Conservation (phyloP, 163 green algal genomes). For the Chlorella variabilis region DNA sequence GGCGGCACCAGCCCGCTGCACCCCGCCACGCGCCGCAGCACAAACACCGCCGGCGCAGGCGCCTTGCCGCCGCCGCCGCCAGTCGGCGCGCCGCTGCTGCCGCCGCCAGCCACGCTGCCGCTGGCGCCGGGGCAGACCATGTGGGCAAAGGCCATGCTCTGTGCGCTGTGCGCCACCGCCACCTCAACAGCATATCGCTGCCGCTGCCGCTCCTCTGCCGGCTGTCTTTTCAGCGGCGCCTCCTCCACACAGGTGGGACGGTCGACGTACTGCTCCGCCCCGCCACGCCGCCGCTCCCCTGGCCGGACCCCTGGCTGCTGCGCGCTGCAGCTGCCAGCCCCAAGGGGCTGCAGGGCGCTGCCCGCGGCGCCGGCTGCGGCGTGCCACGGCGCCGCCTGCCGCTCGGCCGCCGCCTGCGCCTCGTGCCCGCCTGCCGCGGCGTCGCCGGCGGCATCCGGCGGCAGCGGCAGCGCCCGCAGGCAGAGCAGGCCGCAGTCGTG, state of each 20-base stretch:
- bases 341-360: background rate
- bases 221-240: background rate
- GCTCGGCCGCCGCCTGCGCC: background rate
- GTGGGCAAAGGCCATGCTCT: constrained; percentile 41
- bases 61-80: background rate
- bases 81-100: background rate
- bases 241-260: background rate
- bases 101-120: background rate
- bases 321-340: background rate
- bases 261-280: no score
- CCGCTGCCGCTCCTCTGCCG: background rate
- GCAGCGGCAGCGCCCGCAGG: constrained; percentile 20
- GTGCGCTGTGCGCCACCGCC: constrained; percentile 25
- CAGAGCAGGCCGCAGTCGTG: constrained; percentile 54
- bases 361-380: background rate
- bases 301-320: no score
- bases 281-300: no score
- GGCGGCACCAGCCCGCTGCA: background rate
- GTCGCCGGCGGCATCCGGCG: no score
- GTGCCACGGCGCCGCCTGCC: background rate
- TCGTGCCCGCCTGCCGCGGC: background rate
- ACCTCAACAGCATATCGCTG: constrained; percentile 35
- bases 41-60: background rate
- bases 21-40: constrained; percentile 2
- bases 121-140: background rate